Percentiles rank a stretch among this genome's conserved stretches.
Evolutionary conservation across 768 basidiomycete species (phyloP).

Genomic region (Lentinula lateritia): DNA sequence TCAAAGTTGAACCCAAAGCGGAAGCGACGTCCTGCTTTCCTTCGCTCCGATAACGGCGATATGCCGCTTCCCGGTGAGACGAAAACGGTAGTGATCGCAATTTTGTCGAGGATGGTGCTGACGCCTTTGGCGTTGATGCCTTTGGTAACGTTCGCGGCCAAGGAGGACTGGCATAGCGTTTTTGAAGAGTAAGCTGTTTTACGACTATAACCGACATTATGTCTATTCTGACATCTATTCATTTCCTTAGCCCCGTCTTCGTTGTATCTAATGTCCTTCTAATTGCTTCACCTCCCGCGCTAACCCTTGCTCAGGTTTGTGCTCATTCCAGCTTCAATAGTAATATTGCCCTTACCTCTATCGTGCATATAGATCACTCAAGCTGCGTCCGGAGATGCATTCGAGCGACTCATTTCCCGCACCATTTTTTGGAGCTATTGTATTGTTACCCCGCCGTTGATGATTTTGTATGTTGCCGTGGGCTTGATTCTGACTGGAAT

Average conservation of each 20-base stretch:
- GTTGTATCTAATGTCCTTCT: conserved; percentile 81
- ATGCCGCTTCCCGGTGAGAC: conserved; percentile 59
- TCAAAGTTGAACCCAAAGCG: conserved; percentile 13
- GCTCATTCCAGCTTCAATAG: background rate
- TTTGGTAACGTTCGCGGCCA: conserved; percentile 58
- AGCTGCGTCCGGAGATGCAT: conserved; percentile 77
- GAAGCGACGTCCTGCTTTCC: conserved; percentile 10
- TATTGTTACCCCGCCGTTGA: conserved; percentile 81
- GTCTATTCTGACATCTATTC: background rate
- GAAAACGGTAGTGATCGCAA: conserved; percentile 75
- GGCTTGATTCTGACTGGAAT: conserved; percentile 60
- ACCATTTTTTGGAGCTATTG: conserved; percentile 96
- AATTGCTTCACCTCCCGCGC: conserved; percentile 76
- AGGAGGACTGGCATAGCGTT: conserved; percentile 50
- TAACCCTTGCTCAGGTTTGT: conserved; percentile 48
- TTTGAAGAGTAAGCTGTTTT: conserved; percentile 66
- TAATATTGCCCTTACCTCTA: background rate
- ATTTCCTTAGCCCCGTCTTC: conserved; percentile 65
- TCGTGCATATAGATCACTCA: conserved; percentile 59
- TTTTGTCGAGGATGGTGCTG: conserved; percentile 83
- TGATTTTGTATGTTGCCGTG: conserved; percentile 68
- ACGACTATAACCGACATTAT: conserved; percentile 1
- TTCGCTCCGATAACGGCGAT: conserved; percentile 4
- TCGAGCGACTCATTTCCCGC: conserved; percentile 84
- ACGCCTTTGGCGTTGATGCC: conserved; percentile 79